Conservation (phyloP, 306 rosid species). For the Cicer bijugum region DNA sequence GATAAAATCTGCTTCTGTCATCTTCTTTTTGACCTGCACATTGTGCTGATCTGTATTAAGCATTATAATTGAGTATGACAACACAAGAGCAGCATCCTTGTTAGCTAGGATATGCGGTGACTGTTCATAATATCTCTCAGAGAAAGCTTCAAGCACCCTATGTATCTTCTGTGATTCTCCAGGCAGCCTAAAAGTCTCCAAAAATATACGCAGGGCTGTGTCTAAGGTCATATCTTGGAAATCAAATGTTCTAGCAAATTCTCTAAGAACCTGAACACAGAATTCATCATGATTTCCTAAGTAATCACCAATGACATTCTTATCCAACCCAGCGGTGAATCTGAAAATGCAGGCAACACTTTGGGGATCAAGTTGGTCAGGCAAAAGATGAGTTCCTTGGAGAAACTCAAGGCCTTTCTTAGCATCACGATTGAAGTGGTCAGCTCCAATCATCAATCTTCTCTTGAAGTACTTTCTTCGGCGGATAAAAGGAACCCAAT, state of each 20-base stretch:
- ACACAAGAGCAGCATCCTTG: slow-evolving; percentile 95
- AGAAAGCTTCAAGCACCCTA: slow-evolving; percentile 97
- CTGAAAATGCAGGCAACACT: slow-evolving; percentile 99
- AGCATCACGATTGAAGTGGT: slow-evolving; percentile 97
- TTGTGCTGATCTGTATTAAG: slow-evolving; percentile 98
- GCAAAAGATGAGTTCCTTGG: slow-evolving; percentile 96
- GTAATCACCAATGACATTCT: slow-evolving; percentile 96
- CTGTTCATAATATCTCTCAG: slow-evolving; percentile 97
- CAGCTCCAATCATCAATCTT: slow-evolving; percentile 96
- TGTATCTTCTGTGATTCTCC: slow-evolving; percentile 99
- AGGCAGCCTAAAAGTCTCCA: slow-evolving; percentile 94
- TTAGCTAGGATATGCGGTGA: slow-evolving; percentile 86
- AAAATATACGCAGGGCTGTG: slow-evolving; percentile 88
- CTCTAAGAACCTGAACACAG: slow-evolving; percentile 97
- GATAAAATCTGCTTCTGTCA: slow-evolving; percentile 97
- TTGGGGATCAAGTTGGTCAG: slow-evolving; percentile 97
- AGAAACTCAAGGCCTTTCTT: slow-evolving; percentile 97
- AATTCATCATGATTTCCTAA: slow-evolving; percentile 94
- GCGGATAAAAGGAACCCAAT: slow-evolving; percentile 90
- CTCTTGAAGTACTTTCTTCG: slow-evolving; percentile 90
- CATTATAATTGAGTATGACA: slow-evolving; percentile 89
- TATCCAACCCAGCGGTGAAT: slow-evolving; percentile 95
- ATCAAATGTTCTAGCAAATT: slow-evolving; percentile 96
- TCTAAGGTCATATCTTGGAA: slow-evolving; percentile 97
- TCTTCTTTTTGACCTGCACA: slow-evolving; percentile 94